Evolutionary conservation across 805 yeast genomes (phyloP), one percentile per base, ranked within the genome.

Genomic region (Pichia thaimueangensis): DNA sequence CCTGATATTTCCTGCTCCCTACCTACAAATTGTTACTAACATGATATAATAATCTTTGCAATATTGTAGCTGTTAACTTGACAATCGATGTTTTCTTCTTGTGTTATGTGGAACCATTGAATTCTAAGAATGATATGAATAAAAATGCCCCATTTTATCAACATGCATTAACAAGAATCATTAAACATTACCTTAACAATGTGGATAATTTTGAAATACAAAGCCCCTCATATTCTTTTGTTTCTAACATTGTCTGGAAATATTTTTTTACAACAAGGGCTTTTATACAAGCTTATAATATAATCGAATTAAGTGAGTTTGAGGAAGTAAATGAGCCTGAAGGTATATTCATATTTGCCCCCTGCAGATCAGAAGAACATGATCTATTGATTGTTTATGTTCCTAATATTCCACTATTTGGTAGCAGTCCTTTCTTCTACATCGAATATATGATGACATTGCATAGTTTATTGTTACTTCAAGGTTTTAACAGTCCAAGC

Each of bases 401-500:
- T 12, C 78, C 73, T 8, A 76, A 77, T 12, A 63, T 67, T n/a
- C 60, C 64, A 2, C 41, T 65, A 30, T 50, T 63, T n/a, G 52
- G 57, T 2, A 48, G 41, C 9, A 58, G 67, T 1, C 67, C 71
- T 2, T 65, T 65, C 47, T 62, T 68, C 44, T 73, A 72, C 45
- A 42, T 64, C 11, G 80, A 75, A 51, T 75, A 63, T 49, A 45
- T 74, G 30, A 58, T 65, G 33, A 57, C 70, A 4, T 48, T 72
- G 35, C 61, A 68, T 21, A 63, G 67, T 2, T 56, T 69, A 16
- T 57, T 76, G 27, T 60, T 67, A 22, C 57, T 68, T 39, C 75
- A 71, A 48, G 80, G 80, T 1, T 74, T 75, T 48, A 45, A 54
- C 20, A 71, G 68, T 47, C 80, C 81, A 1, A 68, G 64, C 4